Conservation (phyloP, 2,329 filamentous ascomycete species). For the Dryadomyces quercivorus region DNA sequence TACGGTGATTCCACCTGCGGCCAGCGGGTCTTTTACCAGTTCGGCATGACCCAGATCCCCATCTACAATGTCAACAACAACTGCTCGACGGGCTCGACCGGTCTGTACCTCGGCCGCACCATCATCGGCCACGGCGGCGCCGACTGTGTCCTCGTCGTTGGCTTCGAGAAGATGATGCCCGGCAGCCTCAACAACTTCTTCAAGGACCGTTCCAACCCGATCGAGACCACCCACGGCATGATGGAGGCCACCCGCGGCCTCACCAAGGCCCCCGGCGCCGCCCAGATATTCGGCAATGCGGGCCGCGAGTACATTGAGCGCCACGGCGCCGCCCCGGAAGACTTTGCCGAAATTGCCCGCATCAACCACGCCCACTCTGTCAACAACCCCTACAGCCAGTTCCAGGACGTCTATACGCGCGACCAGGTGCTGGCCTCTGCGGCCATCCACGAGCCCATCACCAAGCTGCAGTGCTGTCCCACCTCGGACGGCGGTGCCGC, state of each 20-base stretch:
- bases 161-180: slow-evolving; percentile 97
- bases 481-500: slow-evolving; percentile 89
- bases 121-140: slow-evolving; percentile 70
- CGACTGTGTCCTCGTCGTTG: slow-evolving; percentile 82
- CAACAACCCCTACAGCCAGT: slow-evolving; percentile 95
- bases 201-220: slow-evolving; percentile 74
- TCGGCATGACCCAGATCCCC: slow-evolving; percentile 92
- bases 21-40: slow-evolving; percentile 96
- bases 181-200: slow-evolving; percentile 77
- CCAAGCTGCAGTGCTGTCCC: slow-evolving; percentile 97
- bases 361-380: slow-evolving; percentile 88
- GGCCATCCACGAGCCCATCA: slow-evolving; percentile 76
- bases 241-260: slow-evolving; percentile 73
- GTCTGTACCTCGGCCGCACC: slow-evolving; percentile 70
- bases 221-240: slow-evolving; percentile 59
- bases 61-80: slow-evolving; percentile 99
- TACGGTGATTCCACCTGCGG: slow-evolving; percentile 93
- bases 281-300: slow-evolving; percentile 93
- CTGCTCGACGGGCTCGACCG: slow-evolving; percentile 90
- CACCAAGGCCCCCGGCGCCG: slow-evolving; percentile 71
- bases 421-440: slow-evolving; percentile 67
- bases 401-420: slow-evolving; percentile 79
- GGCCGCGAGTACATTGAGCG: slow-evolving; percentile 92
- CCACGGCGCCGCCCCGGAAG: slow-evolving; percentile 68
- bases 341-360: slow-evolving; percentile 90